Conservation (phyloP, 1,284 basidiomycete genomes). For the Papiliotrema flavescens region DNA sequence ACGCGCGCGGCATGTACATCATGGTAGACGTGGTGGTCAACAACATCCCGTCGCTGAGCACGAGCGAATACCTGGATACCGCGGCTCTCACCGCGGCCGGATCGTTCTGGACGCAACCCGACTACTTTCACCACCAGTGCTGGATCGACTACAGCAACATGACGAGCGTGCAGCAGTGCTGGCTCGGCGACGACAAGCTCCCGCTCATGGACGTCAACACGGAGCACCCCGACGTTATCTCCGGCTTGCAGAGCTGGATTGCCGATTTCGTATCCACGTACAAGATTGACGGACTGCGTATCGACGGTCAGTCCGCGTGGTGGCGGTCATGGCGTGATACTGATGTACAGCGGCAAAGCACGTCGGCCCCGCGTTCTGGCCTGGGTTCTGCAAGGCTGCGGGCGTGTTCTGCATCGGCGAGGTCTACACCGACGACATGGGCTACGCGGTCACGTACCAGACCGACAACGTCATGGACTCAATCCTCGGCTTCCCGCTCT, state of each 20-base stretch:
- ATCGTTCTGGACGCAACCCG: conserved; percentile 37
- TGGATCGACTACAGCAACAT: conserved; percentile 62
- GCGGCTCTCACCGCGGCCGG: conserved; percentile 26
- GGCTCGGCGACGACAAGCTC: conserved; percentile 67
- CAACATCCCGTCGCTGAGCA: conserved; percentile 58
- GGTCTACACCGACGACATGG: conserved; percentile 61
- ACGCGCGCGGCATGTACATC: conserved; percentile 66
- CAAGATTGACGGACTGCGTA: conserved; percentile 61
- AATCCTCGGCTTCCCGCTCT: conserved; percentile 60
- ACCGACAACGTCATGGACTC: conserved; percentile 43
- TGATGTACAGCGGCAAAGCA: conserved; percentile 58
- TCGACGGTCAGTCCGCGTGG: conserved; percentile 56
- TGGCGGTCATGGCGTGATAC: neutral
- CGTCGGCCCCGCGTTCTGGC: conserved; percentile 42
- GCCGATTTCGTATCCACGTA: conserved; percentile 60
- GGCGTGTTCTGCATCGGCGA: conserved; percentile 82
- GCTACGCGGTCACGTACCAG: conserved; percentile 37
- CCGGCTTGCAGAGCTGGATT: conserved; percentile 62
- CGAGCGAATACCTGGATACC: conserved; percentile 20
- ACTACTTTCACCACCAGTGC: conserved; percentile 62
- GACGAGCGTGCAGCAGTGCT: conserved; percentile 66
- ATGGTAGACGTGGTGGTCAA: conserved; percentile 79
- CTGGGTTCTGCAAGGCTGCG: conserved; percentile 61
- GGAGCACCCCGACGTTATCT: conserved; percentile 58
- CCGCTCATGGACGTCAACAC: conserved; percentile 71